A percentile compares a stretch with the other conserved stretches of the same genome.
Evolutionary conservation across 495 filamentous ascomycete species (phyloP).

Genomic region (Amorphotheca resinae): DNA sequence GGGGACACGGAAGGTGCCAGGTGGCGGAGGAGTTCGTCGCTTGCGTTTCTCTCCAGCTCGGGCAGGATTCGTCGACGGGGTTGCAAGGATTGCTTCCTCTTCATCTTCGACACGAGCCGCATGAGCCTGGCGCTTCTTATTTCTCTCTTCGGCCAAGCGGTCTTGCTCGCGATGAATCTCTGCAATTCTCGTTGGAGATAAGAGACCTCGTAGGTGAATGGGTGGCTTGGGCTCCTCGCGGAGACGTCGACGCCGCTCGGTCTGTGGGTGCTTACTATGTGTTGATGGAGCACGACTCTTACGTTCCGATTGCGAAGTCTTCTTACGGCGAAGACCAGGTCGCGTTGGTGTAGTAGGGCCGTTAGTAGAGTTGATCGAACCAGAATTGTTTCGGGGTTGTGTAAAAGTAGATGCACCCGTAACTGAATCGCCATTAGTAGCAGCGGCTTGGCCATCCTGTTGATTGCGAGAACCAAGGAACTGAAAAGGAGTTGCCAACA

Average conservation of each 20-base stretch:
- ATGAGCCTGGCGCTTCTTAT: background rate
- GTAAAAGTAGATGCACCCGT: background rate
- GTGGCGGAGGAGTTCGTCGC: background rate
- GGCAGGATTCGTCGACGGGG: background rate
- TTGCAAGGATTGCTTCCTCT: background rate
- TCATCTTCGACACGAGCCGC: slow-evolving; percentile 1
- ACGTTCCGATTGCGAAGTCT: background rate
- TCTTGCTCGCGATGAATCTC: background rate
- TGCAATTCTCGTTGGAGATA: background rate
- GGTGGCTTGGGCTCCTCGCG: background rate
- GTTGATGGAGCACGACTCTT: background rate
- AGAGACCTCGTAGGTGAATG: background rate
- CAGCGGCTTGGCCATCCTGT: background rate
- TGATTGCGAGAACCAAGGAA: background rate
- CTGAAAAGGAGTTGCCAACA: slow-evolving; percentile 1
- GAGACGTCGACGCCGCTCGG: background rate
- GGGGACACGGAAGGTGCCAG: background rate
- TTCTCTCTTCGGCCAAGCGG: background rate
- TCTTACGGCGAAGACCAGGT: background rate
- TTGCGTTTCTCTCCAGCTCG: slow-evolving; percentile 5
- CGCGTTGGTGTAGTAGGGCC: background rate
- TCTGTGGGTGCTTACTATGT: background rate
- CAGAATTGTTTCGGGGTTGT: background rate
- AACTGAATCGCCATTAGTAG: background rate
- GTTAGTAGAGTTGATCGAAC: background rate